phyloP scores from a whole-genome alignment of 2,329 filamentous ascomycete species.

The Pezicula neosporulosa region DNA sequence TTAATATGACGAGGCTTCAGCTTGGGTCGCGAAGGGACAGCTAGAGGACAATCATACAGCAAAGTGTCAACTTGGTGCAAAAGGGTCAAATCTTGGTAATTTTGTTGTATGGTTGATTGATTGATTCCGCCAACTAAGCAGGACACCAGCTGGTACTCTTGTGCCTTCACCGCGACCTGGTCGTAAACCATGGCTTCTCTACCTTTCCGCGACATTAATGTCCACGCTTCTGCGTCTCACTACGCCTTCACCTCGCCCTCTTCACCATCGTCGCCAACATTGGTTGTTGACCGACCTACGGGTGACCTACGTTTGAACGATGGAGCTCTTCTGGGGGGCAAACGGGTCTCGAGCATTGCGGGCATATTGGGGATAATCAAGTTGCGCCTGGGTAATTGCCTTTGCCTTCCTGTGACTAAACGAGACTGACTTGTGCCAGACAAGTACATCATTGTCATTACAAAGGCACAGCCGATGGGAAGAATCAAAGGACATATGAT shows the following conservation, averaged over 20 bases:
- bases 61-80: no score
- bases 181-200: slow-evolving; percentile 45
- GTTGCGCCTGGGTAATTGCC: slow-evolving; percentile 74
- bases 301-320: slow-evolving; percentile 86
- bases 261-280: slow-evolving; percentile 79
- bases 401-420: slow-evolving; percentile 1
- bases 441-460: slow-evolving; percentile 97
- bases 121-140: no score
- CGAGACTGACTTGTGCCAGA: slow-evolving; percentile 41
- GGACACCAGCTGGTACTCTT: neutral
- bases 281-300: slow-evolving; percentile 88
- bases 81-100: no score
- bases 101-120: no score
- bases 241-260: slow-evolving; percentile 98
- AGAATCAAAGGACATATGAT: slow-evolving; percentile 93
- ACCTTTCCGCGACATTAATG: slow-evolving; percentile 95
- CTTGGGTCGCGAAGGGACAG: neutral
- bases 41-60: no score
- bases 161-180: no score
- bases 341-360: slow-evolving; percentile 89
- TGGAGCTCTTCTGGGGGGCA: slow-evolving; percentile 69
- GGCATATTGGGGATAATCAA: slow-evolving; percentile 94
- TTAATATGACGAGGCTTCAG: slow-evolving; percentile 1
- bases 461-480: slow-evolving; percentile 87
- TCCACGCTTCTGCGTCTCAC: slow-evolving; percentile 85